Evolutionary conservation across 495 filamentous ascomycete species (phyloP).

Genomic region (Xylaria scruposa): DNA sequence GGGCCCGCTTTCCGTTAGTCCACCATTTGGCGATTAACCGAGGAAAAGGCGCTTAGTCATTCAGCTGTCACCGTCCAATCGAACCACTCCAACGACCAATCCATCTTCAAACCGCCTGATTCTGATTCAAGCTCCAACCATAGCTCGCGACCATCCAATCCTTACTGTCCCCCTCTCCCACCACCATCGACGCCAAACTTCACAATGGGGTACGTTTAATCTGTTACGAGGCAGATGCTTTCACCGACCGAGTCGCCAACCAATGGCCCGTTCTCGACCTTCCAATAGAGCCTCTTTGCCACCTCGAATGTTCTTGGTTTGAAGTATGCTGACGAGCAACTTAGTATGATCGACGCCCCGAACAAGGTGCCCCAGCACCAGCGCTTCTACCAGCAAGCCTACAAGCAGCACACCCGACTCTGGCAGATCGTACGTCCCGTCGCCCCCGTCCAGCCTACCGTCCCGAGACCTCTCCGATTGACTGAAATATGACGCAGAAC

Average conservation of each 20-base stretch:
- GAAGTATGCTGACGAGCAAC: slow-evolving; percentile 18
- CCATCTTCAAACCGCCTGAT: slow-evolving; percentile 18
- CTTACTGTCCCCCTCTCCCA: too few relatives aligned
- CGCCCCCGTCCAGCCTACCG: slow-evolving; percentile 3
- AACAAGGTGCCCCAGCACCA: slow-evolving; percentile 89
- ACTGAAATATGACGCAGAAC: slow-evolving; percentile 57
- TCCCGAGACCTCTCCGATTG: slow-evolving; percentile 21
- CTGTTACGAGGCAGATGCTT: background rate
- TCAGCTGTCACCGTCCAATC: slow-evolving; percentile 32
- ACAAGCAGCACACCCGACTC: slow-evolving; percentile 71
- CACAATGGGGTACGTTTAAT: slow-evolving; percentile 37
- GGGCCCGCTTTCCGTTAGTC: too few relatives aligned
- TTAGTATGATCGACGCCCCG: slow-evolving; percentile 75
- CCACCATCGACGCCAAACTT: slow-evolving; percentile 26
- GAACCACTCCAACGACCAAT: slow-evolving; percentile 32
- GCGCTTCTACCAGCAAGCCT: slow-evolving; percentile 79
- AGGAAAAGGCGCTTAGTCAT: slow-evolving; percentile 40
- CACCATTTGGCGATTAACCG: slow-evolving; percentile 24
- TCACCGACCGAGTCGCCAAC: background rate
- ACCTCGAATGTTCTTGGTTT: background rate
- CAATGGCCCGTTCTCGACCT: slow-evolving; percentile 12
- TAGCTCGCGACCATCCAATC: slow-evolving; percentile 29
- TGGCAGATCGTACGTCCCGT: slow-evolving; percentile 81
- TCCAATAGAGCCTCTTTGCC: background rate
- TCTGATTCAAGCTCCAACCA: slow-evolving; percentile 32